Evolutionary conservation across 2,329 filamentous ascomycete genomes (phyloP), one percentile per base, ranked within the genome.

Genomic region (Cadophora sp.): DNA sequence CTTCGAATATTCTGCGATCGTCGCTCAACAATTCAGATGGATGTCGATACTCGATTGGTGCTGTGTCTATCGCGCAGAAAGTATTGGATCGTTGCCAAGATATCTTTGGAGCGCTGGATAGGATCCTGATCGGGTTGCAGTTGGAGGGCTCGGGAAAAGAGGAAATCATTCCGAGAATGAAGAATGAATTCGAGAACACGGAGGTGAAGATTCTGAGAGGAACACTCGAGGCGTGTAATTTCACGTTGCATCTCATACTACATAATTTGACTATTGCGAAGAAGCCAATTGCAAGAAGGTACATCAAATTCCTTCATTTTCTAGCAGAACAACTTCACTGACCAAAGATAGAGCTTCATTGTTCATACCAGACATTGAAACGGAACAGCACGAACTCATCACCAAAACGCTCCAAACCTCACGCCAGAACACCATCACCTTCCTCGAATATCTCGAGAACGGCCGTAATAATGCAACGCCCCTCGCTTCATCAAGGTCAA

Each of bases 191-290:
- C 19, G 48, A 53, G 0, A 51, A 22, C 4, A 11, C 4, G 4
- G 29, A 27, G 24, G 11, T 40, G 19, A 51, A 64, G 29, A 64
- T 64, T 4, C 5, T 27, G 12, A 26, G 29, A 26, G 50, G 14
- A 3, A n/a, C 16, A 22, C n/a, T 55, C 12, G 61, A 64, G 34
- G 61, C 61, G 0, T 64, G 48, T 22, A 64, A 7, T 2, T 55
- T 64, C 22, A 55, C 61, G 11, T 19, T 64, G 22, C 48, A 55
- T 29, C 12, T 64, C 11, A 34, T 64, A 22, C 48, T 43, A 14
- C 61, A 64, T 55, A 64, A 53, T 0, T 16, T 64, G 3, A 11
- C 56, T 7, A 8, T 8, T 1, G n/a, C 56, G 0, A 27, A n/a
- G 51, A 7, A 55, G 6, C 24, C 16, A 11, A 9, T 4, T 14